phyloP scores from a whole-genome alignment of 2,329 filamentous ascomycete genomes.

The Onygenales sp. region DNA sequence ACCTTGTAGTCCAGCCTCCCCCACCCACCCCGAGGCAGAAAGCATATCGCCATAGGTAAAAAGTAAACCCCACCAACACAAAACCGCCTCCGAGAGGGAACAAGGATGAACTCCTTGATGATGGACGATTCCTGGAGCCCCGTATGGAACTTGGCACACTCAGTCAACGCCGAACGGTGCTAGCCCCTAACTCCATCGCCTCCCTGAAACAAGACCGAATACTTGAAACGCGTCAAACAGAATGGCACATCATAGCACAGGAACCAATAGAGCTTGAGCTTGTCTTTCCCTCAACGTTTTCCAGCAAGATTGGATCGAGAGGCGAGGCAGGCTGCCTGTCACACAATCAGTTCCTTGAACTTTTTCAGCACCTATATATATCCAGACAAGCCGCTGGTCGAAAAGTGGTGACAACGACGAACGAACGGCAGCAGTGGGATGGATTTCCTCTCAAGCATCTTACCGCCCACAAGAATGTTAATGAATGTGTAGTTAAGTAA shows the following conservation, averaged over 20 bases:
- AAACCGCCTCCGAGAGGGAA: not conserved
- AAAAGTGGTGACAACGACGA: no score
- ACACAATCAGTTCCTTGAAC: conserved; percentile 24
- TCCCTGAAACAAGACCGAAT: conserved; percentile 13
- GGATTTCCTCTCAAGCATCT: no score
- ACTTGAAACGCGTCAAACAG: conserved; percentile 29
- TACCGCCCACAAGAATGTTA: no score
- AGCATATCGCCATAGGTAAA: not conserved
- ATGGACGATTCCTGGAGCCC: conserved; percentile 21
- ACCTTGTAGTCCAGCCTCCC: no score
- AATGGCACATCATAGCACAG: conserved; percentile 28
- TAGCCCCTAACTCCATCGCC: conserved; percentile 15
- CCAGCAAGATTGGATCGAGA: conserved; percentile 23
- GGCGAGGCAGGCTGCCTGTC: conserved; percentile 19
- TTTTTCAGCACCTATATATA: conserved; percentile 19
- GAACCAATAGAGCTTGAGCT: conserved; percentile 33
- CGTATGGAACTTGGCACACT: conserved; percentile 31
- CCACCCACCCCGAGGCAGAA: not conserved
- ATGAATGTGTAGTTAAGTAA: no score
- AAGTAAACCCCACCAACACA: no score
- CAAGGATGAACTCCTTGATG: not conserved
- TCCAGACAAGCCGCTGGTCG: no score
- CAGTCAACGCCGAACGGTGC: conserved; percentile 21
- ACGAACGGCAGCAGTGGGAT: no score
- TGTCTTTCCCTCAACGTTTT: conserved; percentile 31